Evolutionary conservation across 139 green algal species (phyloP).

Genomic region (Chlorella ohadii): DNA sequence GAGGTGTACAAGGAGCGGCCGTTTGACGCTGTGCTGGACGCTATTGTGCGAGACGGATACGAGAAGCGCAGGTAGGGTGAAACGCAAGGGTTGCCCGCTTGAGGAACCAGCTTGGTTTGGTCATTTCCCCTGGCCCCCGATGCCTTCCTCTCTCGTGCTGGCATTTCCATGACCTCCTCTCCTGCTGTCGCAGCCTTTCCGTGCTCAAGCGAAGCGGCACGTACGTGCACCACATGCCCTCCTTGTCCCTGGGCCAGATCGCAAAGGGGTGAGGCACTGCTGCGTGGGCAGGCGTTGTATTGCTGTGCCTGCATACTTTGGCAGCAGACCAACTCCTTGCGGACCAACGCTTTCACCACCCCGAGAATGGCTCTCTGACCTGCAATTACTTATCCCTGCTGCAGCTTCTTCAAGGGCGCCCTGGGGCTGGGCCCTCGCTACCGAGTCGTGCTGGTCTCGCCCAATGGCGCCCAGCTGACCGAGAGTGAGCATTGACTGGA

Average conservation of each 20-base stretch:
- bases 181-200: background rate
- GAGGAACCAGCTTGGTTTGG: too few species aligned
- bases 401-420: background rate
- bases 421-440: conserved; percentile 23
- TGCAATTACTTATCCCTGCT: too few species aligned
- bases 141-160: too few species aligned
- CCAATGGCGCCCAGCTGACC: conserved; percentile 32
- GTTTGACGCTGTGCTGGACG: background rate
- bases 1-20: background rate
- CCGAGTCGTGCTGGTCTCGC: background rate
- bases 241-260: background rate
- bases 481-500: background rate
- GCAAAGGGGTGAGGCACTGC: background rate
- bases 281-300: background rate
- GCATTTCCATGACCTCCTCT: background rate
- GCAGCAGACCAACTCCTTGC: too few species aligned
- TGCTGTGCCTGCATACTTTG: background rate
- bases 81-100: too few species aligned
- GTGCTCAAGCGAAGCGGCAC: conserved; percentile 2
- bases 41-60: background rate
- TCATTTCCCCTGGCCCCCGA: too few species aligned
- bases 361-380: too few species aligned
- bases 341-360: too few species aligned
- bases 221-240: conserved; percentile 4
- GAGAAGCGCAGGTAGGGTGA: conserved; percentile 19